Evolutionary conservation across 495 filamentous ascomycete genomes (phyloP), one percentile per base, ranked within the genome.

Genomic region (Aspergillus sclerotioniger): DNA sequence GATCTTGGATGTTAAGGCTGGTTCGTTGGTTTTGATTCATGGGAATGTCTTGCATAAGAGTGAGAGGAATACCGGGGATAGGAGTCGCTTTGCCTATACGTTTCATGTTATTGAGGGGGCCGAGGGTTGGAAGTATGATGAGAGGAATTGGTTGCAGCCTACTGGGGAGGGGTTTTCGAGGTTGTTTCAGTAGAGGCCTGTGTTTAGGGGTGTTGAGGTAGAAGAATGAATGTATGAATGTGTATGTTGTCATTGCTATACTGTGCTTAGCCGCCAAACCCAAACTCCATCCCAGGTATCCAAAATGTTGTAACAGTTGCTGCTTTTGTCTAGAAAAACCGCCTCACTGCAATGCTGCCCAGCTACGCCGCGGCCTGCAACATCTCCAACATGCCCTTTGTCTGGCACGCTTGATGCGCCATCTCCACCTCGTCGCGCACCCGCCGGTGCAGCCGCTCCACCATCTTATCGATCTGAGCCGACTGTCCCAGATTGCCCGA

Each of bases 31-130:
- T 41, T 70, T 98, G 50, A 98, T 98, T 62, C 94, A 98, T 78
- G 94, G 94, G 16, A 98, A 98, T 77, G 74, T 98, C 45, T 62
- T 98, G 72, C 94, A 98, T 69, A 94, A 96, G 83, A 97, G 94
- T 71, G 91, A 95, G 81, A 89, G 79, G 81, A 98, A 98, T 64
- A 71, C 81, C 33, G 96, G 94, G 64, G 70, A 76, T 56, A 89
- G 87, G 74, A 92, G 92, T 55, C 82, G 94, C 65, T 95, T 91
- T 69, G 96, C 96, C 21, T 98, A 98, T 74, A 98, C 95, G 0
- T 98, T 97, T 65, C 94, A 98, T 77, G 82, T 96, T 41, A 98
- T 98, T 67, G 94, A 98, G 71, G 90, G 90, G 0, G 86, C 89
- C 50, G 82, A 87, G 41, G 75, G 75, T 17, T 79, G 74, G 75